phyloP scores from a whole-genome alignment of 2,329 filamentous ascomycete genomes.

The Zarea fungicola region DNA sequence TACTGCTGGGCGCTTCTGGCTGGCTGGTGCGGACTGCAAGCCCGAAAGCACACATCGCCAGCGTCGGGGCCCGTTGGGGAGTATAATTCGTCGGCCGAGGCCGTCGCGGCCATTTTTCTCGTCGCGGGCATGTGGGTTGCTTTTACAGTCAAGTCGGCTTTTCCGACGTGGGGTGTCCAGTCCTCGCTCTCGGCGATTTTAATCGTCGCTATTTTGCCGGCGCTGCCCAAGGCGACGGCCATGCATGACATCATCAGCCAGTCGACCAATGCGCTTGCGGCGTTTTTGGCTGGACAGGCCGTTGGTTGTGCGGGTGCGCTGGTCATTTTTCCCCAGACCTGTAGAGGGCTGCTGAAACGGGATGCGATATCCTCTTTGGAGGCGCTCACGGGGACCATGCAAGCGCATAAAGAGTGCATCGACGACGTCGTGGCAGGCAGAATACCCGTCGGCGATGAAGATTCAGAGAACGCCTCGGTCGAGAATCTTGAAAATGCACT shows the following conservation, averaged over 20 bases:
- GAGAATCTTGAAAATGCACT: conserved; percentile 1
- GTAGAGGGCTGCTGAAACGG: conserved; percentile 2
- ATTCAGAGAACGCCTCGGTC: not conserved
- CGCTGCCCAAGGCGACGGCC: not conserved
- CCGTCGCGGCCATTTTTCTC: conserved; percentile 3
- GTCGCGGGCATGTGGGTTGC: conserved; percentile 4
- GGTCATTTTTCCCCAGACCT: conserved; percentile 8
- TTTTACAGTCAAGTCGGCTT: conserved; percentile 10
- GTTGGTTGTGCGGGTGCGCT: not conserved
- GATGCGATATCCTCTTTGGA: conserved; percentile 2
- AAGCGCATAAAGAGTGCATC: not conserved
- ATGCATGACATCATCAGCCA: not conserved
- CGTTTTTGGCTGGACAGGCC: conserved; percentile 3
- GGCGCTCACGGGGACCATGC: not conserved
- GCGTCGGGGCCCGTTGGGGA: not conserved
- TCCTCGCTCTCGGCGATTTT: conserved; percentile 4
- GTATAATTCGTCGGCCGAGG: conserved; percentile 11
- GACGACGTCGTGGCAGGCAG: not conserved
- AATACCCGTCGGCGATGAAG: not conserved
- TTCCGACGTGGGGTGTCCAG: conserved; percentile 5
- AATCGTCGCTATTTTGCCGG: not conserved
- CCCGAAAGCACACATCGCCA: not conserved
- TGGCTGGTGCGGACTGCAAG: conserved; percentile 10
- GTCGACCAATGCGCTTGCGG: not conserved
- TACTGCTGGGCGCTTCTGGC: conserved; percentile 12